Base-by-base conservation (phyloP, 1,284 basidiomycete species). In the Baeospora myosura region DNA sequence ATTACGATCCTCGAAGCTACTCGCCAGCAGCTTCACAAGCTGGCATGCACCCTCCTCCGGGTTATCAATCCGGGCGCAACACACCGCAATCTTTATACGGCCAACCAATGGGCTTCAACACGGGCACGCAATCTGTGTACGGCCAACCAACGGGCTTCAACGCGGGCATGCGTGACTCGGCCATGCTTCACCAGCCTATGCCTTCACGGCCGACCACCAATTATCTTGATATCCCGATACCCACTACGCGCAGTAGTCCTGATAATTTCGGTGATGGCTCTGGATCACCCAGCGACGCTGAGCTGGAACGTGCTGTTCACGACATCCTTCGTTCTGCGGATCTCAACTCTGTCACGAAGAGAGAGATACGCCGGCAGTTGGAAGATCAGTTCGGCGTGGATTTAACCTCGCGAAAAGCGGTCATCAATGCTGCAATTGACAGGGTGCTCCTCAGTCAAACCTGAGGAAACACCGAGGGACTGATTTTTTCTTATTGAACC, bases 301-400 rank as follows among this genome's bases (percentile, higher is more conserved):
- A 90, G 39, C 68, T 95, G 11, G 86, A 91, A 47, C 65, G 64
- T 6, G 77, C 78, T 3, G 82, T 94, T 3, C 71, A 82, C 44
- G 71, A 78, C 23, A 73, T 94, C 30, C 68, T 95, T 43, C 71
- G 71, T 14, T 66, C 68, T 17, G 89, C 89, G 0, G 90, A 96
- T 63, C 68, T 96, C 41, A 90, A 91, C 56, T 80, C 78, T 16
- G 74, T 95, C 43, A 95, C 92, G 38, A 96, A 96, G 69, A 81
- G 91, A 51, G 84, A 84, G 51, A 83, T 97, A 42, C 76, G 93
- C 37, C 72, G 79, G 45, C 78, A 81, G 55, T 66, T 97, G 38
- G 88, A 94, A 62, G 77, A 80, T 45, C 74, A 75, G 49, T 93
- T 83, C 55, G 80, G 79, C 21, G 76, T 79, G 66, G 84, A 87